Base-by-base conservation (phyloP, 2,329 filamentous ascomycete species). In the Aspergillaceae sp. region DNA sequence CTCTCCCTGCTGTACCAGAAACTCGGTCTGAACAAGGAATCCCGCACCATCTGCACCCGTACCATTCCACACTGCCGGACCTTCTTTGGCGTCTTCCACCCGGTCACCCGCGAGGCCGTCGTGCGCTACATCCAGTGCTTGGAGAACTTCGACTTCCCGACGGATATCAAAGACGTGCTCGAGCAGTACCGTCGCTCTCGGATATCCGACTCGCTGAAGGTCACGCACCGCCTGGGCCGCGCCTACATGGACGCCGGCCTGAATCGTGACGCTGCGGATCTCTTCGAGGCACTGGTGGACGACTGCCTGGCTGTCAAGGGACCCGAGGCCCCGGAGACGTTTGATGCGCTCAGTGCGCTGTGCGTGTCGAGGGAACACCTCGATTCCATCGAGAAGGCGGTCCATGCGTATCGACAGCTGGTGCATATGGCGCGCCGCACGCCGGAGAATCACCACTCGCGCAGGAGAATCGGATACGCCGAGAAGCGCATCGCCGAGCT, bases 191-290 rank as follows among this genome's bases (percentile, higher is more conserved):
- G 53, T 27, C 53, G 44, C 7, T 58, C 57, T 10, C 51, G 50
- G 27, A 50, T 55, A 9, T 40, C 53, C 1, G 56, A 61, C 11
- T 51, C 55, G 11, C 56, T 62, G 9, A 51, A 54, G 4, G 59
- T 63, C 9, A 51, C 62, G 33, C 57, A 62, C 41, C 54, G 52
- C 1, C 33, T 63, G 5, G 60, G 60, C 7, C 38, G 56, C 4
- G 54, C 55, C 10, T 63, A 61, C 42, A 59, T 62, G 58, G 53
- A 59, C 28, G 54, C 53, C 2, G 59, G 59, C 6, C 52, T 63
- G 1, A 58, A 59, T 40, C 56, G 56, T 29, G 59, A 63, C 41
- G 60, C 60, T 0, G 53, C 54, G 11, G 48, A 55, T 6, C 41
- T 63, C 3, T 62, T 62, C 32, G 51, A 62, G 37, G 45, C 44